Evolutionary conservation across 2,329 filamentous ascomycete genomes (phyloP), one percentile per base, ranked within the genome.

Genomic region (Talaromyces marneffei): DNA sequence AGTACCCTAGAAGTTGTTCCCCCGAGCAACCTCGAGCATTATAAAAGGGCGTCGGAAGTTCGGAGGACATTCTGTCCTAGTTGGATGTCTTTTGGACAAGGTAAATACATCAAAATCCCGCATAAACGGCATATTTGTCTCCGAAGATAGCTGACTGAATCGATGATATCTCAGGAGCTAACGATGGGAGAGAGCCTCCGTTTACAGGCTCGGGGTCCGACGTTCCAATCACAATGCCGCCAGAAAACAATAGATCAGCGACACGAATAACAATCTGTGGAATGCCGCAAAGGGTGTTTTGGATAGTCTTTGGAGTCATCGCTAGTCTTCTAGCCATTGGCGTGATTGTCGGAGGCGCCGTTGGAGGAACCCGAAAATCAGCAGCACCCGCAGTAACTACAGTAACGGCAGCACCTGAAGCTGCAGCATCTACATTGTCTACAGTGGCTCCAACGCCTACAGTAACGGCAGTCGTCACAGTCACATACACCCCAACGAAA

Each of bases 1-100:
- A 60, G 59, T n/a, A 60, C 59, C 18, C 27, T 60, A 27, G 59
- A 60, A 29, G 59, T 60, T 5, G 59, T 60, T 31, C 59, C 31
- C 9, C 29, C 37, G 4, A 60, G 59, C 23, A 54, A 50, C 9
- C 31, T 60, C 0, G 59, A 60, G 40, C 48, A 53, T 25, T 60
- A 60, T n/a, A 54, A 37, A 56, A 55, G 35, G 20, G 29, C 33
- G 10, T 60, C 59, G 14, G 37, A 60, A 39, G 23, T 44, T 7
- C 48, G 39, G 12, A 56, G 33, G 5, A 42, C 53, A 20, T 56
- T 56, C 16, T 56, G 20, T 14, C 35, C 35, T 1, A 31, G 42
- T 23, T 55, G 31, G 40, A n/a, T 48, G 18, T n/a, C 50, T 29
- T 37, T 14, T 4, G 42, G 52, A 23, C 29, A 60, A 12, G 23